Evolutionary conservation across 2,329 filamentous ascomycete species (phyloP).

Genomic region (Neopestalotiopsis clavispora): DNA sequence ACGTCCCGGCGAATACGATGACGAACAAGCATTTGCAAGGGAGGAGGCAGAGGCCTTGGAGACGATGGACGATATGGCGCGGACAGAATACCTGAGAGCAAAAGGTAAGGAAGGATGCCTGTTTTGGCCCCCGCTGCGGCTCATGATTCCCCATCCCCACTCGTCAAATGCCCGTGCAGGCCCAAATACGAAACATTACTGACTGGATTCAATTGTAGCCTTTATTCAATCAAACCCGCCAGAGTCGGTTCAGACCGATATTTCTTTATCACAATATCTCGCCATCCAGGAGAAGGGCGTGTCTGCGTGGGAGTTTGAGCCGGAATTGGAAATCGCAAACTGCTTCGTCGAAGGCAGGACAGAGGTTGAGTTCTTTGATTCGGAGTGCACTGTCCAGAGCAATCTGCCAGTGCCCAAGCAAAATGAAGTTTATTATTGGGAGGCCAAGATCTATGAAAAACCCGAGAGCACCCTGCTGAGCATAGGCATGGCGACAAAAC

Average conservation of each 20-base stretch:
- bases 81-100: constrained; percentile 89
- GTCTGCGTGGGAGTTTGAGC: constrained; percentile 99
- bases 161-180: background rate
- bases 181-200: background rate
- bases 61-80: constrained; percentile 90
- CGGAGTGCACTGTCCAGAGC: constrained; percentile 95
- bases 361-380: constrained; percentile 98
- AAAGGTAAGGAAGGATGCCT: constrained; percentile 70
- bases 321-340: constrained; percentile 97
- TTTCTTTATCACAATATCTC: constrained; percentile 94
- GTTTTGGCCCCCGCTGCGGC: constrained; percentile 9
- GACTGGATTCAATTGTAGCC: constrained; percentile 55
- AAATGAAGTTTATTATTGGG: constrained; percentile 99
- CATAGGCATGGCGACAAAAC: constrained; percentile 95
- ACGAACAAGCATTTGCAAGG: constrained; percentile 91
- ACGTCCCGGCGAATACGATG: constrained; percentile 93
- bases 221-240: constrained; percentile 94
- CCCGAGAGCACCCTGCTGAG: constrained; percentile 85
- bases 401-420: constrained; percentile 97
- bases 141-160: background rate
- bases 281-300: constrained; percentile 99
- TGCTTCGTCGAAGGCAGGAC: constrained; percentile 97
- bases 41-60: constrained; percentile 96
- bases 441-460: constrained; percentile 98
- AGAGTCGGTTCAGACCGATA: constrained; percentile 94